These are phyloP conservation scores for Coniochaeta hoffmannii DNA, from an alignment of 2,329 filamentous ascomycete species.

Conservation along the genomic window DNA sequence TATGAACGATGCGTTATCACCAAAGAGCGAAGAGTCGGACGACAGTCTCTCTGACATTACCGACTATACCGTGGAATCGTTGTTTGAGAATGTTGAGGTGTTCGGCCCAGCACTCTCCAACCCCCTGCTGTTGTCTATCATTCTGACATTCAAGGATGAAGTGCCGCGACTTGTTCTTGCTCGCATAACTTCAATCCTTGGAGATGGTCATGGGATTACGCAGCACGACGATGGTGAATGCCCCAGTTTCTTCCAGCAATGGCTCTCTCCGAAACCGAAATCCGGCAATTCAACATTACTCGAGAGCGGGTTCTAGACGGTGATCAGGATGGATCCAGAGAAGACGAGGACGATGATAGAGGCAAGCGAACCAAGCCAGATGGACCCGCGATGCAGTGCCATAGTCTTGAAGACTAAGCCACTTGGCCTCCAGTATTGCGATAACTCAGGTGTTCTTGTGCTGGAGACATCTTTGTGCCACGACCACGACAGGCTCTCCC, in stretches of 20 bases:
- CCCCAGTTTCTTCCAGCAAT: not conserved
- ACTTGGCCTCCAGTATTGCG: no score
- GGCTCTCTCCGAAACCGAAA: not conserved
- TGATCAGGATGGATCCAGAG: not conserved
- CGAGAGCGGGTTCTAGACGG: not conserved
- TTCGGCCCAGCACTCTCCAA: not conserved
- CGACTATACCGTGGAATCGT: conserved; percentile 2
- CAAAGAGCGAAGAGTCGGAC: not conserved
- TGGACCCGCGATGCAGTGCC: not conserved
- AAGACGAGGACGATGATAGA: not conserved
- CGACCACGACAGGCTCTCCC: no score
- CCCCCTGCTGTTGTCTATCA: not conserved
- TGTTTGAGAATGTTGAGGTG: not conserved
- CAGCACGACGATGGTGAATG: not conserved
- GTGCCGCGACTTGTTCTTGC: not conserved
- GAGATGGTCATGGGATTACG: not conserved
- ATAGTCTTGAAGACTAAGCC: not conserved
- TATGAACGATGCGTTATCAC: not conserved
- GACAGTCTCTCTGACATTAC: not conserved
- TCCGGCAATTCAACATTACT: not conserved
- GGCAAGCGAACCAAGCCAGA: not conserved
- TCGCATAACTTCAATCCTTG: not conserved
- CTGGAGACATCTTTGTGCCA: no score
- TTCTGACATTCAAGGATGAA: not conserved
- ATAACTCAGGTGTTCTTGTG: no score